Evolutionary conservation across 352 stramenopile species (phyloP), one percentile per base, ranked within the genome.

Genomic region (Blastocystis sp.): DNA sequence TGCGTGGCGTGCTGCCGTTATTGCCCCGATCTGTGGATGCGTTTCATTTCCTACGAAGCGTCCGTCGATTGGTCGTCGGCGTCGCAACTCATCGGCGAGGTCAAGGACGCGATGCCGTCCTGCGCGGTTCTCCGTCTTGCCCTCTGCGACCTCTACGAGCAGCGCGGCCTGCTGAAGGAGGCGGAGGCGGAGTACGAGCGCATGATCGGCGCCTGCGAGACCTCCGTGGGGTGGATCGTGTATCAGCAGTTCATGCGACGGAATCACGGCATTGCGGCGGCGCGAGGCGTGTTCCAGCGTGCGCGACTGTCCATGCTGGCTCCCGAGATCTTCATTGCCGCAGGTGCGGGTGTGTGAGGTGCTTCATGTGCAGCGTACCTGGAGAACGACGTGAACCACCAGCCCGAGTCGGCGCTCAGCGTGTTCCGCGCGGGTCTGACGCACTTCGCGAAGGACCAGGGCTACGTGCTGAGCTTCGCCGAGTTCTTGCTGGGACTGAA

Each of bases 231-330:
- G n/a, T 85, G 74, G 74, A 67, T 85, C n/a, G 55, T 50, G 21
- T 85, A 67, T 50, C 74, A 85, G 51, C 74, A 67, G 35, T 85
- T 85, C 45, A 66, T 39, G 6, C 74, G 51, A 24, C 59, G 74
- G 19, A 67, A 50, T 29, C 31, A 55, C 13, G 74, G 74, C 39
- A n/a, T 85, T 24, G 24, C 29, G 29, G 41, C 29, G 37, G 31
- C 74, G n/a, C 74, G 74, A 12, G 51, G 70, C 10, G n/a, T 67
- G 61, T 85, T 85, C 33, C 51, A 62, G 29, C 74, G 74, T 31
- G 45, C 74, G 16, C 74, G 74, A 19, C 16, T 85, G 50, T 61
- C 74, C 0, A 45, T 62, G 31, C n/a, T 67, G 16, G 35, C 35
- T 1, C 74, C 74, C 1, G 45, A 67, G 59, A 12, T 85, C 19